Evolutionary conservation across 306 rosid genomes (phyloP), one percentile per base, ranked within the genome.

Genomic region (Fragaria iinumae): DNA sequence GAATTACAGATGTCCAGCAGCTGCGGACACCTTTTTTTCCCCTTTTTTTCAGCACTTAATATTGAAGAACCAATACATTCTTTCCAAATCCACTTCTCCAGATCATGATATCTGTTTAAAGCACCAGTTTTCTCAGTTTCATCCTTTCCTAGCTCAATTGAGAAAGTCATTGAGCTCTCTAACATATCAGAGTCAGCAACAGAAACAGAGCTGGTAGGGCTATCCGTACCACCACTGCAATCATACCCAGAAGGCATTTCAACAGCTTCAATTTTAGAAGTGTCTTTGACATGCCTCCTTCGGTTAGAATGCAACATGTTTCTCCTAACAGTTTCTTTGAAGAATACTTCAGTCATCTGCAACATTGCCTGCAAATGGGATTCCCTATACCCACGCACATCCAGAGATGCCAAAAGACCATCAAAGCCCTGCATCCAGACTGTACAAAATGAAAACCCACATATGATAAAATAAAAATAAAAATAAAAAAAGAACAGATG

Each of bases 331-430:
- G 88, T 74, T 79, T 88, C 83, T 86, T 85, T 91, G 79, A 89
- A 89, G 67, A 87, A 77, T 50, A 53, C 71, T 74, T 88, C 92
- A 73, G 85, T 80, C 81, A 74, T 85, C 75, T 82, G 88, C 83
- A 91, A 78, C 91, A 85, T 89, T 71, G 77, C 83, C 67, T 89
- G 92, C 84, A 91, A 84, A 82, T 86, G 87, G 71, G 90, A 89
- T 84, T 91, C 97, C 80, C 91, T 89, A 70, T 87, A 63, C 68
- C 97, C 97, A 43, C 97, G 91, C 32, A 87, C 67, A 72, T 91
- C 94, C 87, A 91, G 78, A 69, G 91, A 85, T 69, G 88, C 84
- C 88, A 86, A 74, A n/a, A 91, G 81, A 70, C 89, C 86, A 86
- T 91, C 89, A 81, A 89, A 91, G 78, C 84, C 89, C 97, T 91